Evolutionary conservation across 805 yeast genomes (phyloP).

Genomic region (Wickerhamomyces alni): DNA sequence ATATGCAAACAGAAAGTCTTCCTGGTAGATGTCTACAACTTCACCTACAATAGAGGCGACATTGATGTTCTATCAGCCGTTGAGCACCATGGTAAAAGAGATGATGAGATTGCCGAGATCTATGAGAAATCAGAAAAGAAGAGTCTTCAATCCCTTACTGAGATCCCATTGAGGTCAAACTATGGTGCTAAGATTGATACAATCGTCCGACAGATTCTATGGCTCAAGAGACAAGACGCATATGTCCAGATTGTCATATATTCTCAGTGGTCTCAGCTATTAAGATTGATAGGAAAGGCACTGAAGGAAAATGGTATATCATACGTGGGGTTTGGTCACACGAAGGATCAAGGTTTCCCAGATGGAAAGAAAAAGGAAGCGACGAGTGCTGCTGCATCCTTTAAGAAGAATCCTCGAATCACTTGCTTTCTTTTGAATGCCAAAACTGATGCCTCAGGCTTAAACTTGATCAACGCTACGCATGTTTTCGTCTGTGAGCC

Average conservation of each 20-base stretch:
- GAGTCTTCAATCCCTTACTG: slow-evolving; percentile 39
- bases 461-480: slow-evolving; percentile 86
- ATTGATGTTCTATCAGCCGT: slow-evolving; percentile 41
- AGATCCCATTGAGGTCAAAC: slow-evolving; percentile 35
- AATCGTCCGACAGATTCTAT: slow-evolving; percentile 66
- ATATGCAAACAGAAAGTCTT: slow-evolving; percentile 60
- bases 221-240: slow-evolving; percentile 48
- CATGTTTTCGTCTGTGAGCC: slow-evolving; percentile 94
- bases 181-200: slow-evolving; percentile 88
- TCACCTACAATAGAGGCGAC: slow-evolving; percentile 52
- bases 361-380: not conserved
- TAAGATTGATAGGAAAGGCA: slow-evolving; percentile 62
- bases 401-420: slow-evolving; percentile 53
- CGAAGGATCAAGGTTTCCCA: slow-evolving; percentile 34
- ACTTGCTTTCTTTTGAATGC: slow-evolving; percentile 87
- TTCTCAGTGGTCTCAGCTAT: slow-evolving; percentile 82
- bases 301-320: slow-evolving; percentile 51
- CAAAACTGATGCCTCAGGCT: slow-evolving; percentile 82
- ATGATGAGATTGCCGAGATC: slow-evolving; percentile 13
- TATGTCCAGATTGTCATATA: slow-evolving; percentile 70
- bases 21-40: slow-evolving; percentile 54
- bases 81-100: slow-evolving; percentile 15
- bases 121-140: slow-evolving; percentile 33
- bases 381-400: slow-evolving; percentile 23
- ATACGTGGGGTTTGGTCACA: slow-evolving; percentile 36